Percentiles rank a stretch among this genome's conserved stretches.
Evolutionary conservation across 768 basidiomycete species (phyloP).

Genomic region (Cystobasidium onofrii): DNA sequence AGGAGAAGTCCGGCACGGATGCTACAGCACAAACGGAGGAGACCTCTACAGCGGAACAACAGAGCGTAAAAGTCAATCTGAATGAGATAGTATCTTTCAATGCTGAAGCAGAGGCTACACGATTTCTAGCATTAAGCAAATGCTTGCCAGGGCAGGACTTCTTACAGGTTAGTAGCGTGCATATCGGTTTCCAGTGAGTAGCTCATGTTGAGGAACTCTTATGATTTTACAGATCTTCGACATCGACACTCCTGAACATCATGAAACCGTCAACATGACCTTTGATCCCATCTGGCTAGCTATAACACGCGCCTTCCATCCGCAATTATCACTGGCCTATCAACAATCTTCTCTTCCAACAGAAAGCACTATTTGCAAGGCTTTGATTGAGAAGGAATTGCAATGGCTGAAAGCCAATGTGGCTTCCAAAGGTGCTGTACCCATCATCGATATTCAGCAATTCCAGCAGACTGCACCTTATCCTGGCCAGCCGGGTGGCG

Average conservation of each 20-base stretch:
- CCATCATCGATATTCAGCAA: slow-evolving; percentile 56
- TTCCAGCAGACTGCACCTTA: slow-evolving; percentile 57
- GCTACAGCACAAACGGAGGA: background rate
- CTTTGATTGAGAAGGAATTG: slow-evolving; percentile 55
- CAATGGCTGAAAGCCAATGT: slow-evolving; percentile 57
- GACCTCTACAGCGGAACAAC: background rate
- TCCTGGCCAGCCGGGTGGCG: slow-evolving; percentile 46
- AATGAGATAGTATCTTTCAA: background rate
- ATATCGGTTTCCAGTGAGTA: too few relatives aligned
- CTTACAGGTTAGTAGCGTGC: slow-evolving; percentile 63
- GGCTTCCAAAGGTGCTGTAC: slow-evolving; percentile 43
- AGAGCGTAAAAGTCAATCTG: background rate
- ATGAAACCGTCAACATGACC: background rate
- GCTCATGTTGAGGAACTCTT: too few relatives aligned
- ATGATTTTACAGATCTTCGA: slow-evolving; percentile 36
- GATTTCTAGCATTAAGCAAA: slow-evolving; percentile 84
- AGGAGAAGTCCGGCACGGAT: background rate
- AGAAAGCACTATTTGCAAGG: slow-evolving; percentile 51
- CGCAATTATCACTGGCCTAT: slow-evolving; percentile 57
- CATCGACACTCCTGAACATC: slow-evolving; percentile 29
- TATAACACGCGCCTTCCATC: slow-evolving; percentile 76
- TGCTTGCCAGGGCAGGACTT: slow-evolving; percentile 66
- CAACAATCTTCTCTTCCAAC: slow-evolving; percentile 58
- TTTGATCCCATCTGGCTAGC: slow-evolving; percentile 69
- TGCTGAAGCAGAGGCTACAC: slow-evolving; percentile 50